phyloP scores from a whole-genome alignment of 1,284 basidiomycete species.

The Anthracocystis panici-leucophaei region DNA sequence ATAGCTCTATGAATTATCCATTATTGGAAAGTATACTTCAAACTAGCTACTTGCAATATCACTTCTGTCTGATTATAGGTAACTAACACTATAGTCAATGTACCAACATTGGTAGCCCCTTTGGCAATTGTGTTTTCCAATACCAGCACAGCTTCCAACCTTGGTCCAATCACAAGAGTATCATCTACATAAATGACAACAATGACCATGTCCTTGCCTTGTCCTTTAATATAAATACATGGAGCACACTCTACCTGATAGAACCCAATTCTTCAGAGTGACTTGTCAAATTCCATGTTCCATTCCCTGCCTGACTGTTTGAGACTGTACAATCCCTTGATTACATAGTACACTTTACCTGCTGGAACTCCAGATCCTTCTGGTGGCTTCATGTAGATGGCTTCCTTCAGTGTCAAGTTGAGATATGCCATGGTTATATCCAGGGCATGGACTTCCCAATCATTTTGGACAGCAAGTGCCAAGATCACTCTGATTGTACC shows the following conservation, averaged over 20 bases:
- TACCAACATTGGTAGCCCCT: no score
- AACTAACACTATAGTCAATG: no score
- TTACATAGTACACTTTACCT: slow-evolving; percentile 5
- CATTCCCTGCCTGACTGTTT: slow-evolving; percentile 11
- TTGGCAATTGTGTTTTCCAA: no score
- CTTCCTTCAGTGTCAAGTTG: slow-evolving; percentile 1
- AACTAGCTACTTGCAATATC: no score
- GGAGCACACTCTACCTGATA: slow-evolving; percentile 7
- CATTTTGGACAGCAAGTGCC: no score
- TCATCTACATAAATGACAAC: slow-evolving; percentile 8
- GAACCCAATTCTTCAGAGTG: slow-evolving; percentile 8
- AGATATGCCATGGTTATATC: slow-evolving; percentile 11
- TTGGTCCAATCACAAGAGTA: slow-evolving; percentile 4
- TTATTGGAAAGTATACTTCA: no score
- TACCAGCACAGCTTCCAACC: background rate
- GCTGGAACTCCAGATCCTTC: background rate
- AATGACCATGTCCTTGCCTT: background rate
- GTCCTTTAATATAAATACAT: slow-evolving; percentile 8
- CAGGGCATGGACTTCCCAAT: slow-evolving; percentile 6
- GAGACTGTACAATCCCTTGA: slow-evolving; percentile 7
- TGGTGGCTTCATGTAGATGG: slow-evolving; percentile 8
- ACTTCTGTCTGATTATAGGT: no score
- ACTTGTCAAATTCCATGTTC: slow-evolving; percentile 14
- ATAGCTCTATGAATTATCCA: no score
- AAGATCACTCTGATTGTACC: no score